A percentile compares a stretch with the other conserved stretches of the same genome.
Conservation (phyloP, 2,329 filamentous ascomycete species). For the Aspergillaceae sp. region DNA sequence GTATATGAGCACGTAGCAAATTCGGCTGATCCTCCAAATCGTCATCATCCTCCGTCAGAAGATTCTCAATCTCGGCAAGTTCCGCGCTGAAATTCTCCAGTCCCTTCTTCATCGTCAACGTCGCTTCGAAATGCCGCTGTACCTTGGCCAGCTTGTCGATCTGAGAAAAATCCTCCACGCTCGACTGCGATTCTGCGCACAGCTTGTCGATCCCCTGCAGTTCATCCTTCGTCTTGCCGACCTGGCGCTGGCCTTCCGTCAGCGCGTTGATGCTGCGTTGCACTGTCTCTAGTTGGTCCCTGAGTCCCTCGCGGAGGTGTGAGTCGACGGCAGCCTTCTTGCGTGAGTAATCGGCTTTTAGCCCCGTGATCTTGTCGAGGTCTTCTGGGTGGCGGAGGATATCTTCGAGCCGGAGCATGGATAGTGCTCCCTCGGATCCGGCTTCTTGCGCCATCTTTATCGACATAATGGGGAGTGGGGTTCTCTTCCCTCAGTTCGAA, state of each 20-base stretch:
- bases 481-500: not conserved
- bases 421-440: constrained; percentile 50
- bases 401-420: constrained; percentile 73
- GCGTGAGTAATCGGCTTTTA: constrained; percentile 87
- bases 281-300: constrained; percentile 88
- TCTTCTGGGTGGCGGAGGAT: constrained; percentile 92
- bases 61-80: constrained; percentile 63
- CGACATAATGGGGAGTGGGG: not conserved
- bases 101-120: constrained; percentile 85
- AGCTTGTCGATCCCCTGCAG: constrained; percentile 98
- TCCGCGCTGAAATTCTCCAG: constrained; percentile 79
- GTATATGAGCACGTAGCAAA: constrained; percentile 79
- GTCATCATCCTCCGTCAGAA: constrained; percentile 74
- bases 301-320: constrained; percentile 77
- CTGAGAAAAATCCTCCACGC: constrained; percentile 95
- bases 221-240: constrained; percentile 91
- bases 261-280: constrained; percentile 87
- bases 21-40: constrained; percentile 89
- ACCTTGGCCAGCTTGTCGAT: constrained; percentile 48
- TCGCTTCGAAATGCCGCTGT: constrained; percentile 90
- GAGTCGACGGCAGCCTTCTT: constrained; percentile 89
- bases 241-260: constrained; percentile 80
- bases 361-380: constrained; percentile 82
- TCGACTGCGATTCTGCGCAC: constrained; percentile 92
- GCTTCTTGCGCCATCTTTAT: constrained; percentile 27